A percentile compares a stretch with the other conserved stretches of the same genome.
Evolutionary conservation across 2,329 filamentous ascomycete species (phyloP).

Genomic region (Rhinocladiella similis): DNA sequence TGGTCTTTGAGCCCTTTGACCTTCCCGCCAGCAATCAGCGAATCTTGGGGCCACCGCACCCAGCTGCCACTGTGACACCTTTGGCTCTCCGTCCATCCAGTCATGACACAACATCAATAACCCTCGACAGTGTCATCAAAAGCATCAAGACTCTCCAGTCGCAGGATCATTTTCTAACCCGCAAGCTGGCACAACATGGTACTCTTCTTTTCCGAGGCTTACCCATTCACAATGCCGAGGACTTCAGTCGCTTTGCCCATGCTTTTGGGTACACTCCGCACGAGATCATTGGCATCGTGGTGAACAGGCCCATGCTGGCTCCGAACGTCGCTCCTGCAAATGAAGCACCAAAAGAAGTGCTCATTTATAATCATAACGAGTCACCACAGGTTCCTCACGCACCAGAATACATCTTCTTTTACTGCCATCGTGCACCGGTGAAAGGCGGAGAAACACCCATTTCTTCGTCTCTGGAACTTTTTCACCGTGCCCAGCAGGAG

Average conservation of each 20-base stretch:
- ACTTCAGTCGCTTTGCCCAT: conserved; percentile 52
- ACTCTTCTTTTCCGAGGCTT: conserved; percentile 49
- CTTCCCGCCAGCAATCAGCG: conserved; percentile 45
- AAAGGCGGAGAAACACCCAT: conserved; percentile 47
- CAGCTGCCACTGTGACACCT: conserved; percentile 40
- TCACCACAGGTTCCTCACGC: conserved; percentile 53
- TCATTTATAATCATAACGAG: conserved; percentile 55
- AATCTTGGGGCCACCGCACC: conserved; percentile 42
- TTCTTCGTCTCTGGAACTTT: conserved; percentile 50
- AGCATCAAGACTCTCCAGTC: conserved; percentile 41
- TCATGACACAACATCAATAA: conserved; percentile 21
- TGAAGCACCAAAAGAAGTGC: conserved; percentile 49
- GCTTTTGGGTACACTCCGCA: conserved; percentile 51
- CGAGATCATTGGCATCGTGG: conserved; percentile 54
- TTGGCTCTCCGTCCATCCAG: conserved; percentile 41
- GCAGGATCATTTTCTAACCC: conserved; percentile 38
- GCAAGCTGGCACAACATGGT: conserved; percentile 46
- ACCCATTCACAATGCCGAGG: conserved; percentile 46
- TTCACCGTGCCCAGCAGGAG: conserved; percentile 46
- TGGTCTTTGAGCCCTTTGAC: conserved; percentile 42
- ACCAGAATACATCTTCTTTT: conserved; percentile 55
- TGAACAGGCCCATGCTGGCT: conserved; percentile 46
- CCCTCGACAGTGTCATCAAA: conserved; percentile 38
- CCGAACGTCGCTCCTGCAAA: conserved; percentile 51
- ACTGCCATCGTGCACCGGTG: conserved; percentile 40